Conservation (phyloP, 2,329 filamentous ascomycete genomes). For the Chaetomium globosum region DNA sequence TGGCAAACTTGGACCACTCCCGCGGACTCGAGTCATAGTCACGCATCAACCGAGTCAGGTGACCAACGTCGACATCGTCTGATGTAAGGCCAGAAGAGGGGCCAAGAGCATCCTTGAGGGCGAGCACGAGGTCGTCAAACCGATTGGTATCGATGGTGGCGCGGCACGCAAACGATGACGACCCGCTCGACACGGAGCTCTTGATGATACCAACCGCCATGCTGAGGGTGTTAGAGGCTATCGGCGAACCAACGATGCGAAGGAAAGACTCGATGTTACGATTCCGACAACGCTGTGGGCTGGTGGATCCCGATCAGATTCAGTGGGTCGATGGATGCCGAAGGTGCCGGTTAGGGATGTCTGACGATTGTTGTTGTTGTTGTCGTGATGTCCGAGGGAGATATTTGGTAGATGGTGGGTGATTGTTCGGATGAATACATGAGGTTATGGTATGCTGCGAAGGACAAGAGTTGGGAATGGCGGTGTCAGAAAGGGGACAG, state of each 20-base stretch:
- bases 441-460: constrained; percentile 6
- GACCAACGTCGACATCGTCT: constrained; percentile 74
- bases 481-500: constrained; percentile 33
- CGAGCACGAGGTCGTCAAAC: constrained; percentile 72
- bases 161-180: constrained; percentile 29
- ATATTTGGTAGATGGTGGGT: constrained; percentile 10
- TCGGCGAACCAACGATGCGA: neutral
- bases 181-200: constrained; percentile 13
- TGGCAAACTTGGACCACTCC: constrained; percentile 76
- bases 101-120: constrained; percentile 74
- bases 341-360: neutral
- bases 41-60: constrained; percentile 73
- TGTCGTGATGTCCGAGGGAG: neutral
- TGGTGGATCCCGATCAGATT: constrained; percentile 12
- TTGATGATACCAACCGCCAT: constrained; percentile 39
- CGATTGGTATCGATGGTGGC: constrained; percentile 43
- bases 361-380: neutral
- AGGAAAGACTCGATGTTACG: neutral
- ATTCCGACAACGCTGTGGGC: constrained; percentile 7
- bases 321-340: constrained; percentile 19
- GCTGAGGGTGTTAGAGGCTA: constrained; percentile 20
- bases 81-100: constrained; percentile 81
- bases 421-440: constrained; percentile 3
- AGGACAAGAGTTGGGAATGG: constrained; percentile 30
- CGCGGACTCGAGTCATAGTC: constrained; percentile 68